Percentiles rank a stretch among this genome's conserved stretches.
These are phyloP conservation scores for Paulownia fortunei DNA, from an alignment of 257 asterid genomes.

Conservation along the genomic window DNA sequence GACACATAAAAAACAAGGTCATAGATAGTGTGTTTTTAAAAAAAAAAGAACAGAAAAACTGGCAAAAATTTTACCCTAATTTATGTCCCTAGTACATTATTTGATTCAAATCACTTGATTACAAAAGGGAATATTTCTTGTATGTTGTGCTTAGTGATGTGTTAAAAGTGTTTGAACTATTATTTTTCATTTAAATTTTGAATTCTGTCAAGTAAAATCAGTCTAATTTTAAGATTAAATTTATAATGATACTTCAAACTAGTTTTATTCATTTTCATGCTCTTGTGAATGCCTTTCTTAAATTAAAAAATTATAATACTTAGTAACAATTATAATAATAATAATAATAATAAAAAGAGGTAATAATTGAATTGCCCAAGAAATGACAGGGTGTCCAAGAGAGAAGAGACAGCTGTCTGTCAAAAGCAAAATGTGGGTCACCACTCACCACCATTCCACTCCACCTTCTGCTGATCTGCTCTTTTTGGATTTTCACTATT, in stretches of 20 bases:
- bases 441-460: slow-evolving; percentile 31
- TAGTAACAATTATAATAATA: not conserved
- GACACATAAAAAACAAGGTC: not conserved
- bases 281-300: not conserved
- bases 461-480: not conserved
- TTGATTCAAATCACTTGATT: no score
- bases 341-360: not conserved
- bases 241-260: no score
- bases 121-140: no score
- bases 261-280: not conserved
- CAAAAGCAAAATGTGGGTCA: slow-evolving; percentile 36
- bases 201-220: no score
- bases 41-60: no score
- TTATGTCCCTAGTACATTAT: no score
- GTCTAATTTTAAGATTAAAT: no score
- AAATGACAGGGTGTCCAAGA: slow-evolving; percentile 31
- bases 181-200: no score
- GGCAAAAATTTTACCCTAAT: no score
- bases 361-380: slow-evolving; percentile 28
- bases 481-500: not conserved
- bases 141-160: no score
- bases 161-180: not conserved
- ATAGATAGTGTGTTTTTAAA: no score
- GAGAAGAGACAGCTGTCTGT: slow-evolving; percentile 21
- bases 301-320: no score